Evolutionary conservation across 345 rosid genomes (phyloP), one percentile per base, ranked within the genome.

Genomic region (Acer negundo): DNA sequence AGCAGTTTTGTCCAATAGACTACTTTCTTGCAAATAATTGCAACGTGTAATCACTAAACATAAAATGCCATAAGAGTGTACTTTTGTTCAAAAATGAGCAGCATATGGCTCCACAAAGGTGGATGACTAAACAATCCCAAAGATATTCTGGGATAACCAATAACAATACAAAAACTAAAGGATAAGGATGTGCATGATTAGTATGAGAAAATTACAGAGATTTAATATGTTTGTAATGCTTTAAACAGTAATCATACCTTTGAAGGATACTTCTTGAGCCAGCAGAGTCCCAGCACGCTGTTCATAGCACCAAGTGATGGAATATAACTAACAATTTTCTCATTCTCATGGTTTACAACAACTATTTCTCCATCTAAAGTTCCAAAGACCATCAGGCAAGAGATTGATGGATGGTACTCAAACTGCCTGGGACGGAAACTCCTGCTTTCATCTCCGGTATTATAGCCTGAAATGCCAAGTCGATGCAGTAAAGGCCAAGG

Each of bases 341-440:
- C 93, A 70, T 79, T 91, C 86, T 93, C 99, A 56, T 93, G 98
- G 89, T 95, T 95, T 77, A 95, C 83, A 69, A 92, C 92, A 74
- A 95, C 89, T 26, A 95, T 93, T 84, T 93, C 98, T 49, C 99
- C 99, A 75, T 95, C 98, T 78, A 95, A 82, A 80, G 99, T 95
- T 70, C 98, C 98, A 84, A 89, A 90, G 42, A 91, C 98, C 94
- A 95, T 89, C 61, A 95, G 78, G 81, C 90, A 82, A 72, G 92
- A 84, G 81, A 89, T 77, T 70, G 93, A 78, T 17, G 98, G 98
- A 86, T 95, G 96, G 85, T 95, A 95, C 82, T 95, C 99, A 80
- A 95, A 93, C 79, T 95, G 99, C 88, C 99, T 90, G 7, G 98
- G 99, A 79, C 97, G 88, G 70, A 91, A 86, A 78, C 76, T 84